These are phyloP conservation scores for Acacia melanoxylon DNA, from an alignment of 306 rosid species.

Conservation along the genomic window DNA sequence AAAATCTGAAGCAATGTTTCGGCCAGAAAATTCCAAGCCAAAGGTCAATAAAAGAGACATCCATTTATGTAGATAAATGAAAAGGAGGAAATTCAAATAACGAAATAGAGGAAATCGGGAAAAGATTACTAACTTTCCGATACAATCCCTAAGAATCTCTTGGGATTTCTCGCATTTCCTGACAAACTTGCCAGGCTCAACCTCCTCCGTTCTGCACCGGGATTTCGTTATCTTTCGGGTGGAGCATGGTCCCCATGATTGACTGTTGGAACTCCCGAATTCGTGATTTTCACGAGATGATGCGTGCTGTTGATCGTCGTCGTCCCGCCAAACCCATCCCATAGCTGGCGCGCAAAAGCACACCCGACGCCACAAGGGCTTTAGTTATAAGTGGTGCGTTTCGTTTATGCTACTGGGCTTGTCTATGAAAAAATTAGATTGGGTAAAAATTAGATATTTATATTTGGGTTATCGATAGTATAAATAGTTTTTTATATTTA, in stretches of 20 bases:
- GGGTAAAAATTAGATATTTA: too few relatives aligned
- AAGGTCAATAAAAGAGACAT: neutral
- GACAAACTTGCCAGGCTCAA: constrained; percentile 77
- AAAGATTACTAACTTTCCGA: constrained; percentile 49
- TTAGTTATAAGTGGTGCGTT: neutral
- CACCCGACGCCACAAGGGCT: neutral
- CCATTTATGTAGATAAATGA: neutral
- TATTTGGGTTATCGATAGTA: too few relatives aligned
- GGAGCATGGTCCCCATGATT: constrained; percentile 42
- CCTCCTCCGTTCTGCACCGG: constrained; percentile 82
- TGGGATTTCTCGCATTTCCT: constrained; percentile 82
- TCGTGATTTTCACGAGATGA: constrained; percentile 13
- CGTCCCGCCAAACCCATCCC: constrained; percentile 80
- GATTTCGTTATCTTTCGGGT: constrained; percentile 61
- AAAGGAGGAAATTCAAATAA: neutral
- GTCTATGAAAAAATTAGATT: too few relatives aligned
- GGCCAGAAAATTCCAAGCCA: neutral
- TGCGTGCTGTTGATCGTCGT: constrained; percentile 23
- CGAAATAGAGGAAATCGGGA: neutral
- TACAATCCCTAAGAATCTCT: constrained; percentile 65
- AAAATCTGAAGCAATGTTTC: neutral
- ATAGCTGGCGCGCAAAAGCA: constrained; percentile 13
- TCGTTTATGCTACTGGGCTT: too few relatives aligned
- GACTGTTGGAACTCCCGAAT: neutral
- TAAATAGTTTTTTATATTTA: too few relatives aligned